Base-by-base conservation (phyloP, 106 monocot species). In the Acorus gramineus region DNA sequence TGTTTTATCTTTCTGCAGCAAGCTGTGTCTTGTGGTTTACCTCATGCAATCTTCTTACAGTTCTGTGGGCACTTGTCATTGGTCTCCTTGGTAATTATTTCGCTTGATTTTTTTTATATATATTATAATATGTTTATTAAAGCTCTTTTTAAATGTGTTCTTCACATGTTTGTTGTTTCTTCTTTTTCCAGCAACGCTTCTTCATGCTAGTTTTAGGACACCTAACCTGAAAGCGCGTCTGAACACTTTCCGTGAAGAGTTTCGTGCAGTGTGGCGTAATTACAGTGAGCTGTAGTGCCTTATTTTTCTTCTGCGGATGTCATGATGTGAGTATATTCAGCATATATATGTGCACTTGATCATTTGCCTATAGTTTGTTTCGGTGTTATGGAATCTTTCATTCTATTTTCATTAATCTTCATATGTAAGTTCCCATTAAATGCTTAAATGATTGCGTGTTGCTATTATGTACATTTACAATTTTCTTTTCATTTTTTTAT, bases 231-330 rank as follows among this genome's bases (percentile, higher is more conserved):
- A 98, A 85, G 96, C 96, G 61, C 82, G 96, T 0, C 72, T 98
- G 6, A 98, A 98, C 74, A 98, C 96, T 60, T 98, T 98, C 76
- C 87, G 91, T 47, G 96, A 98, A 74, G 96, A 98, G 53, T 98
- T 98, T 61, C 96, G 96, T 69, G 91, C 87, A 49, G 96, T 98
- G 5, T 98, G 96, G 96, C 87, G 96, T 61, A 98, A 87, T 68
- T 96, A 96, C 51, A 87, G 94, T 69, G 94, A 95, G 50, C 72
- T 95, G 51, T 94, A 74, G 28, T 28, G 28, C 28, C 28, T 28
- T 28, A 28, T 28, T 28, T 28, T 28, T 28, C 28, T 28, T 28
- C 28, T 28, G 28, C 28, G 28, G 28, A 28, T 28, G 28, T 28
- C 28, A 28, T 28, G 28, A 28, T 28, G 28, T 28, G 28, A 28